phyloP scores from a whole-genome alignment of 1,139 yeast species.

The Pichia norvegensis region DNA sequence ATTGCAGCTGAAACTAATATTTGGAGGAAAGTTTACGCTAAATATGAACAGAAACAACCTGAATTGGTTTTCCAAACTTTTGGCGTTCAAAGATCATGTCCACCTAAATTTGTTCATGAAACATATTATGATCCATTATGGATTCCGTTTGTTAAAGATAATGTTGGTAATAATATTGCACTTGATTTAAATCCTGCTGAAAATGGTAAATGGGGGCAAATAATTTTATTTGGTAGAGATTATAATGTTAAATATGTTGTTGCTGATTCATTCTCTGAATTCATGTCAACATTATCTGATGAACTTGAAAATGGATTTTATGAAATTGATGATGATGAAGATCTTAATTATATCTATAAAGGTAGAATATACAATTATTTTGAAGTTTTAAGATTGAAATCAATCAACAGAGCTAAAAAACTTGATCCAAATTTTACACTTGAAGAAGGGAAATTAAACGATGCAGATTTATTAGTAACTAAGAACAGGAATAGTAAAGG shows the following conservation, averaged over 20 bases:
- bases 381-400: slow-evolving; percentile 38
- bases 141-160: slow-evolving; percentile 54
- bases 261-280: slow-evolving; percentile 50
- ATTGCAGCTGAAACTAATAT: slow-evolving; percentile 62
- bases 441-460: slow-evolving; percentile 10
- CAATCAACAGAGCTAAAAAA: slow-evolving; percentile 22
- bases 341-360: slow-evolving; percentile 43
- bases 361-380: slow-evolving; percentile 41
- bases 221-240: slow-evolving; percentile 57
- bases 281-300: slow-evolving; percentile 39
- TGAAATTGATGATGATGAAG: slow-evolving; percentile 44
- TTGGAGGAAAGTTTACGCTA: slow-evolving; percentile 52
- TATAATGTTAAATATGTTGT: slow-evolving; percentile 54
- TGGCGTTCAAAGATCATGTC: slow-evolving; percentile 48
- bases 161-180: slow-evolving; percentile 54
- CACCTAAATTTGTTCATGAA: slow-evolving; percentile 49
- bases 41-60: slow-evolving; percentile 12
- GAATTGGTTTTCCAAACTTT: slow-evolving; percentile 20
- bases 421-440: slow-evolving; percentile 13
- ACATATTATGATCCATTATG: slow-evolving; percentile 51
- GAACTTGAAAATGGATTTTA: slow-evolving; percentile 51
- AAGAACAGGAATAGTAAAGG: slow-evolving; percentile 2
- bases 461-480: slow-evolving; percentile 10
- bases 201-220: slow-evolving; percentile 53
- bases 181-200: slow-evolving; percentile 58